Percentiles rank a stretch among this genome's conserved stretches.
phyloP scores from a whole-genome alignment of 2,329 filamentous ascomycete genomes.

The Alternaria angustiovoidea region DNA sequence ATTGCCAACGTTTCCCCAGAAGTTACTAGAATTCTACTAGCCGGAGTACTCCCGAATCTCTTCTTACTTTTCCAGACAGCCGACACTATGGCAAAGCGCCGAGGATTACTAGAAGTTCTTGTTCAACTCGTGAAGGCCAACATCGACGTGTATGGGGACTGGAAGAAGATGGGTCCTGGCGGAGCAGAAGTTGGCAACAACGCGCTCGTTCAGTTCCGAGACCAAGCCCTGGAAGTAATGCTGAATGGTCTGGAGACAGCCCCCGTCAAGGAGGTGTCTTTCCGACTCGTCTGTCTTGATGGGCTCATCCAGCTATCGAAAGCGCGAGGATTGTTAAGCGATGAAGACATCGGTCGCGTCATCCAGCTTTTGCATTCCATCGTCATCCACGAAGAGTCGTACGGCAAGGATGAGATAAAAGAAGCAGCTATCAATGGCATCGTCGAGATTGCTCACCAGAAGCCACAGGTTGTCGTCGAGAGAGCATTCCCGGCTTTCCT shows the following conservation, averaged over 20 bases:
- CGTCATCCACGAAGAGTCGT: slow-evolving; percentile 65
- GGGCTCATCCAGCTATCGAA: slow-evolving; percentile 56
- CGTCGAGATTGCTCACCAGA: slow-evolving; percentile 68
- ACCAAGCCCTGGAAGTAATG: slow-evolving; percentile 54
- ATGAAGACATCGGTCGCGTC: slow-evolving; percentile 57
- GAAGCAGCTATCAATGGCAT: slow-evolving; percentile 66
- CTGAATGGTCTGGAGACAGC: slow-evolving; percentile 54
- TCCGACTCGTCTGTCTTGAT: slow-evolving; percentile 56
- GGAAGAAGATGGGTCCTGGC: slow-evolving; percentile 56
- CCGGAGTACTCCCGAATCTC: slow-evolving; percentile 65
- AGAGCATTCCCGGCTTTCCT: slow-evolving; percentile 73
- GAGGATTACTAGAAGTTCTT: slow-evolving; percentile 69
- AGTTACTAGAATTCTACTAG: slow-evolving; percentile 64
- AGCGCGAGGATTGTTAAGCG: slow-evolving; percentile 52
- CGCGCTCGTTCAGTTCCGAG: slow-evolving; percentile 51
- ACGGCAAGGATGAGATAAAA: slow-evolving; percentile 65
- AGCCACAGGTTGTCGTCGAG: slow-evolving; percentile 68
- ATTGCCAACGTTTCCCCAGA: slow-evolving; percentile 63
- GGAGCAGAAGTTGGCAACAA: slow-evolving; percentile 44
- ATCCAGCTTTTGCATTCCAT: slow-evolving; percentile 69
- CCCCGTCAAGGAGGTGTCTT: slow-evolving; percentile 59
- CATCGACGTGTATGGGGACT: slow-evolving; percentile 64
- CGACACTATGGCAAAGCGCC: slow-evolving; percentile 68
- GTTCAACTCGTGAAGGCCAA: slow-evolving; percentile 67
- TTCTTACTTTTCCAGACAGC: slow-evolving; percentile 68